phyloP scores from a whole-genome alignment of 176 grass and related monocot species.

The Puya raimondii region DNA sequence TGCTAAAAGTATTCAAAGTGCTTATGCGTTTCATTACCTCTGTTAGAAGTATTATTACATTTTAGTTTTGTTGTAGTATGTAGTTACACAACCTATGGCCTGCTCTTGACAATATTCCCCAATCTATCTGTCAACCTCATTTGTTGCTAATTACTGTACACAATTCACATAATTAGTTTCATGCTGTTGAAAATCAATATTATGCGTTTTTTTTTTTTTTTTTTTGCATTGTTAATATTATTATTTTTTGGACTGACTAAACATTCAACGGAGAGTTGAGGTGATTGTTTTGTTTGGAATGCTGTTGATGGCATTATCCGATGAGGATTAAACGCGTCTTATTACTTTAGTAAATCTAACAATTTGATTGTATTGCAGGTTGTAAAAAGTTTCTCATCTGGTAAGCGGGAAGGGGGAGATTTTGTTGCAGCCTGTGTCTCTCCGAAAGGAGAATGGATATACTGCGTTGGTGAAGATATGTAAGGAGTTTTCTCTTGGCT shows the following conservation, averaged over 20 bases:
- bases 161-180: too few species aligned
- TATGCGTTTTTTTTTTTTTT: not conserved
- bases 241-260: not conserved
- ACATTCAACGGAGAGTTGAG: too few species aligned
- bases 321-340: not conserved
- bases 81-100: too few species aligned
- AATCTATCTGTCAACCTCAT: too few species aligned
- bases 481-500: constrained; percentile 31
- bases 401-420: constrained; percentile 88
- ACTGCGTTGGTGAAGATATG: constrained; percentile 98
- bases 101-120: too few species aligned
- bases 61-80: too few species aligned
- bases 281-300: too few species aligned
- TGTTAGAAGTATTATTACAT: not conserved
- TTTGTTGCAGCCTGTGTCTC: constrained; percentile 89
- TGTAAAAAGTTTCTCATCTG: constrained; percentile 96
- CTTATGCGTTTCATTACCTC: constrained; percentile 1
- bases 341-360: not conserved
- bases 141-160: not conserved
- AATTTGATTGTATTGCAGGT: constrained; percentile 40
- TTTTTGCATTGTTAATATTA: not conserved
- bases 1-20: constrained; percentile 9
- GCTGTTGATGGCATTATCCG: too few species aligned
- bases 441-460: constrained; percentile 98
- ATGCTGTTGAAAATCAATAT: not conserved